Base-by-base conservation (phyloP, 768 basidiomycete genomes). In the Hericium coralloides region DNA sequence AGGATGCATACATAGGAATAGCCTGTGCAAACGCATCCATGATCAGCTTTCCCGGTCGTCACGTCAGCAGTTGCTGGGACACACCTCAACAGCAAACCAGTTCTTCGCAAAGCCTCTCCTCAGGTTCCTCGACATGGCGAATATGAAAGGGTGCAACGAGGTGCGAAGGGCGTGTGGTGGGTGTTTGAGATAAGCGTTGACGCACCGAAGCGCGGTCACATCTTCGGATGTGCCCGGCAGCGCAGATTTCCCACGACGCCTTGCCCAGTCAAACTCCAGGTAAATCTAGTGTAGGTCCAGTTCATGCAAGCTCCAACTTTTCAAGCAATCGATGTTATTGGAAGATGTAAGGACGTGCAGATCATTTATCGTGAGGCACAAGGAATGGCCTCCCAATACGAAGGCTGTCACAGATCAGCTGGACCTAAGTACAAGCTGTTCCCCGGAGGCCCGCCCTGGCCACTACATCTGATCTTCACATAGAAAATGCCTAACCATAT, bases 71-170 rank as follows among this genome's bases (percentile, higher is more conserved):
- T 25, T 26, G 31, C 56, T 17, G n/a, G 12, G 12, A 37, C 38
- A 36, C 38, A 63, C 60, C 58, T 63, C 60, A 49, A 63, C 55
- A 26, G 62, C 62, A 52, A 60, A 61, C 62, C 62, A 63, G 31
- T 63, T 45, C 57, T 53, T 61, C 57, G 56, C 55, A 17, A 63
- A 63, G 3, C 56, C 18, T 6, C 47, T 60, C 15, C 61, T 56
- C 12, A 60, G 1, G 8, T 41, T 48, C 38, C 53, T 49, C 53
- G 57, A 53, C 25, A 45, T 45, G 43, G 20, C 43, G 43, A 20
- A 20, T 20, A n/a, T 20, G 15, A 17, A 45, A 39, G 31, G 36
- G 38, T 12, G 52, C 10, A 38, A 18, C n/a, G 36, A 10, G 52
- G 9, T 52, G 31, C 31, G 10, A 31, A 31, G 31, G 31, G 31